A percentile compares a stretch with the other conserved stretches of the same genome.
phyloP scores from a whole-genome alignment of 129 eudicot genomes.

The Chrysanthemum seticuspe region DNA sequence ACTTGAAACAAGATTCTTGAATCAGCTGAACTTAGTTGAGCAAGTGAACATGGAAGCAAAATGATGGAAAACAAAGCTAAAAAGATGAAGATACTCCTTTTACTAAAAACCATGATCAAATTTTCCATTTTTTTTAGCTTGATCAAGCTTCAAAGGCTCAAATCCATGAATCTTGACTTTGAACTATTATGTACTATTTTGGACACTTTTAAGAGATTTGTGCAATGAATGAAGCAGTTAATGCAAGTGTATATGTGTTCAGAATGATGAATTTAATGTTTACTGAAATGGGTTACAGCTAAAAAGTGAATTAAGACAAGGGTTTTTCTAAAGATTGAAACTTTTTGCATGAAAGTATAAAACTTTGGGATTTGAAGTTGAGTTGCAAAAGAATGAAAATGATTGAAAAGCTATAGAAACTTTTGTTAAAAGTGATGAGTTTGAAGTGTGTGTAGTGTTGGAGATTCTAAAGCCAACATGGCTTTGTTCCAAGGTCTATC shows the following conservation, averaged over 20 bases:
- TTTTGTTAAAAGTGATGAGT: slow-evolving; percentile 26
- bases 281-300: slow-evolving; percentile 27
- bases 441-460: slow-evolving; percentile 23
- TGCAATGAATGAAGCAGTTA: slow-evolving; percentile 28
- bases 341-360: slow-evolving; percentile 38
- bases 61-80: slow-evolving; percentile 26
- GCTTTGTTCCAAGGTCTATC: slow-evolving; percentile 34
- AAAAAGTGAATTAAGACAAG: slow-evolving; percentile 19
- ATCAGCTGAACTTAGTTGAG: slow-evolving; percentile 65
- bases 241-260: slow-evolving; percentile 23
- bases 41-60: slow-evolving; percentile 32
- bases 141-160: slow-evolving; percentile 24
- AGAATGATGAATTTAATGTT: slow-evolving; percentile 30
- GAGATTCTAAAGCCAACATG: slow-evolving; percentile 45
- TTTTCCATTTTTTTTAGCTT: slow-evolving; percentile 17
- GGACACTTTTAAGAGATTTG: slow-evolving; percentile 18
- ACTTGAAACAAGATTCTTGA: slow-evolving; percentile 58
- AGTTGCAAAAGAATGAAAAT: slow-evolving; percentile 21
- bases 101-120: not conserved
- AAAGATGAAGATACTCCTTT: slow-evolving; percentile 23
- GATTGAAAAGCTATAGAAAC: slow-evolving; percentile 24
- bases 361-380: not conserved
- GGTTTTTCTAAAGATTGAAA: slow-evolving; percentile 19
- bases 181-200: not conserved
- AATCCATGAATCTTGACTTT: slow-evolving; percentile 29